These are phyloP conservation scores for Leishmania tropica DNA, from an alignment of 208 protist species.

Conservation along the genomic window DNA sequence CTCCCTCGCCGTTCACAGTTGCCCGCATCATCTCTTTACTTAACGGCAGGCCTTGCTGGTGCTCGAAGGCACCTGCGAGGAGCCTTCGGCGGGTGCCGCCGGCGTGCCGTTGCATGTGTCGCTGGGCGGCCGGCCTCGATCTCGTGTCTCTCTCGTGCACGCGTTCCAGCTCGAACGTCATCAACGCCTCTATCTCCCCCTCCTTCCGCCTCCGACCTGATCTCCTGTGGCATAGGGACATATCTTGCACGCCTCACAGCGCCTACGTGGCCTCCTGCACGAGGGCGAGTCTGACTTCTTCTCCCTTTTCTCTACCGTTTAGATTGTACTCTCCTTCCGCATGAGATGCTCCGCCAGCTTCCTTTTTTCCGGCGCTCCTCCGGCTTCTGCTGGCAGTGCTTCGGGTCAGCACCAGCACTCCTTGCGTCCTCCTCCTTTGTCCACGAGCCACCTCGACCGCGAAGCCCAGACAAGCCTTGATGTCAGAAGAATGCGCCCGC, in stretches of 20 bases:
- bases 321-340: background rate
- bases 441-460: background rate
- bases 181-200: background rate
- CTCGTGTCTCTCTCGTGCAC: background rate
- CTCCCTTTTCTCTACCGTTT: conserved; percentile 8
- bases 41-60: background rate
- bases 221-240: background rate
- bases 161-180: background rate
- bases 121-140: background rate
- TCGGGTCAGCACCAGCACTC: background rate
- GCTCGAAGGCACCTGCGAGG: too few relatives aligned
- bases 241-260: background rate
- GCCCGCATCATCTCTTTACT: background rate
- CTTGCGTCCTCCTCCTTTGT: background rate
- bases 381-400: background rate
- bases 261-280: background rate
- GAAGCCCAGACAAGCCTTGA: background rate
- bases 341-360: conserved; percentile 11
- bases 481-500: background rate
- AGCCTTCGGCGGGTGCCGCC: too few relatives aligned
- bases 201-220: background rate
- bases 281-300: background rate
- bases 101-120: background rate
- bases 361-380: background rate
- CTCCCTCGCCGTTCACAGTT: background rate